These are phyloP conservation scores for Globisporangium yorkense DNA, from an alignment of 352 stramenopile genomes.

Conservation along the genomic window DNA sequence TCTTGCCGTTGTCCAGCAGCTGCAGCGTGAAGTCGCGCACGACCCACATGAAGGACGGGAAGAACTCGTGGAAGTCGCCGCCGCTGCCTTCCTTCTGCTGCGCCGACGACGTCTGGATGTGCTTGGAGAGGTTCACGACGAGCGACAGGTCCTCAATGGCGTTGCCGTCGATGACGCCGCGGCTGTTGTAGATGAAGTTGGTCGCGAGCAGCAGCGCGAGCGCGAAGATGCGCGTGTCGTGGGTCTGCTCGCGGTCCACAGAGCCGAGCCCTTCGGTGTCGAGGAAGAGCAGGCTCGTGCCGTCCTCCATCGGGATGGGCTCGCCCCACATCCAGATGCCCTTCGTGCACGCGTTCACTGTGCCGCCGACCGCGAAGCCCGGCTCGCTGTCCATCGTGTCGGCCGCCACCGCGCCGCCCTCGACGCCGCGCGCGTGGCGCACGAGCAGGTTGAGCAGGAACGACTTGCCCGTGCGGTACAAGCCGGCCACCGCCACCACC, in stretches of 20 bases:
- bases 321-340: slow-evolving; percentile 91
- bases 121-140: slow-evolving; percentile 88
- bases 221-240: slow-evolving; percentile 89
- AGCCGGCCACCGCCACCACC: slow-evolving; percentile 77
- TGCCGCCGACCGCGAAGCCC: slow-evolving; percentile 80
- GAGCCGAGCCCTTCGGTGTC: slow-evolving; percentile 88
- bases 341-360: slow-evolving; percentile 87
- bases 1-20: slow-evolving; percentile 80
- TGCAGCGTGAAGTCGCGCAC: slow-evolving; percentile 88
- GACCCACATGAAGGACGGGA: slow-evolving; percentile 87
- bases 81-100: slow-evolving; percentile 12
- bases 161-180: slow-evolving; percentile 86
- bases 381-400: slow-evolving; percentile 9
- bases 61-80: slow-evolving; percentile 73
- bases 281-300: slow-evolving; percentile 77
- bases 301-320: slow-evolving; percentile 62
- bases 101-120: slow-evolving; percentile 73
- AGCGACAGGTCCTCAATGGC: slow-evolving; percentile 89
- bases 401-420: slow-evolving; percentile 12
- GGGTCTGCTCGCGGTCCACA: slow-evolving; percentile 75
- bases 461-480: slow-evolving; percentile 89
- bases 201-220: slow-evolving; percentile 81
- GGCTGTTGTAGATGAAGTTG: slow-evolving; percentile 90
- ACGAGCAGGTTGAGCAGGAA: slow-evolving; percentile 88
- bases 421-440: slow-evolving; percentile 40